A percentile compares a stretch with the other conserved stretches of the same genome.
Conservation (phyloP, 169 alveolate genomes). For the Blepharisma undulans region DNA sequence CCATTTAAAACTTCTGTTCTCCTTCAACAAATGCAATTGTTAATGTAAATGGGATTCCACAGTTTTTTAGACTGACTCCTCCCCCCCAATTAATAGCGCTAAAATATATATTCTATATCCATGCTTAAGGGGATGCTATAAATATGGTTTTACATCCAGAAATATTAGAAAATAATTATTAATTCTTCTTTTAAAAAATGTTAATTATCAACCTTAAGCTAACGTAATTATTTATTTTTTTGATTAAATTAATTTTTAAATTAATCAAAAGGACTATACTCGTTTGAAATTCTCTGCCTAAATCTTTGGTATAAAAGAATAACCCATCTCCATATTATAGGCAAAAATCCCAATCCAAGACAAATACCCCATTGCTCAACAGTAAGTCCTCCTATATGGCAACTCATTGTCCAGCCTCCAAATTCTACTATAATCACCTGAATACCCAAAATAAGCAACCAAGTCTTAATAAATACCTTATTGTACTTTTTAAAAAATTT, state of each 20-base stretch:
- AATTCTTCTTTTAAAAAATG: no score
- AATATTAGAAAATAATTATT: background rate
- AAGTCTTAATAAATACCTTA: conserved; percentile 53
- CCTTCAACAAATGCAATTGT: no score
- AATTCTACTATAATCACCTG: conserved; percentile 68
- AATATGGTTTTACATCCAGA: no score
- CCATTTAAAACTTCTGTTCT: no score
- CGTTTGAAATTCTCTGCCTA: background rate
- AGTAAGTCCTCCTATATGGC: conserved; percentile 50
- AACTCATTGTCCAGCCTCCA: conserved; percentile 61
- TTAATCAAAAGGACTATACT: background rate
- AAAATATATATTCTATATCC: no score
- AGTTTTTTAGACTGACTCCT: no score
- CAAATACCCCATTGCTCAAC: conserved; percentile 52
- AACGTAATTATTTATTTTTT: no score
- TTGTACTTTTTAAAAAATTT: conserved; percentile 74
- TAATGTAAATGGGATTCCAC: no score
- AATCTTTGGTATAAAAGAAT: conserved; percentile 8
- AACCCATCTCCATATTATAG: conserved; percentile 33
- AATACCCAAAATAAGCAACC: conserved; percentile 47
- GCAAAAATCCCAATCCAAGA: conserved; percentile 41
- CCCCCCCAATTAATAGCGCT: no score
- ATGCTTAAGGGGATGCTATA: no score
- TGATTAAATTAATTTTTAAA: no score
- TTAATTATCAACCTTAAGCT: no score